Base-by-base conservation (phyloP, 164 flowering plant genomes). In the Magnolia officinalis region DNA sequence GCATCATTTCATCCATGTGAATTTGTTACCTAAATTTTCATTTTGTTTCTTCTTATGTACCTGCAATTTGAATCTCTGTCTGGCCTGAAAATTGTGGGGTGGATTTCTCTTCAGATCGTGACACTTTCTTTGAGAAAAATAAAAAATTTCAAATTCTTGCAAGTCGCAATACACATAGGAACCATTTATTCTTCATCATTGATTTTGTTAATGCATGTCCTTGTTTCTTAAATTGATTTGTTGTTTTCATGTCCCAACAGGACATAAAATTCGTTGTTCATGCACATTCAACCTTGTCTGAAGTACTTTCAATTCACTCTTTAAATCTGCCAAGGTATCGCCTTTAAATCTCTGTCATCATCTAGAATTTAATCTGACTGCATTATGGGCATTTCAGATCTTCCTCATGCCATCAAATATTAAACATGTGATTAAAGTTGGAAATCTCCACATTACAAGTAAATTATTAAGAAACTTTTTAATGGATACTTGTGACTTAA, bases 281-380 rank as follows among this genome's bases (percentile, higher is more conserved):
- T 80, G 98, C 97, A 20, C 99, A 93, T 81, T 98, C 99, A 71
- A 93, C 99, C 6, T 84, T 95, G 82, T 95, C 99, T 72, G 99
- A 95, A 86, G 99, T 95, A 78, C 84, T 95, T 7, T n/a, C n/a
- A 98, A 95, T 75, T 98, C 93, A 78, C 90, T 95, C 18, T 95
- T 89, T 70, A 93, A 95, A 86, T 85, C 92, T 63, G 98, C 98
- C 20, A 91, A 95, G 92, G 99, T 93, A 77, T 81, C 37, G 77
- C 29, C 23, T 23, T 18, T 67, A 26, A 51, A 52, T 23, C 13
- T 23, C 26, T 63, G 26, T 37, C 52, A 37, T 5, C 72, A 37
- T 23, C 29, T 20, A 5, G 49, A 10, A 65, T 23, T 65, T 37
- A 68, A 31, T 50, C 24, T 68, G 68, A 66, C 9, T 66, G 68